A percentile compares a stretch with the other conserved stretches of the same genome.
phyloP scores from a whole-genome alignment of 129 eudicot species.

The Escallonia rubra region DNA sequence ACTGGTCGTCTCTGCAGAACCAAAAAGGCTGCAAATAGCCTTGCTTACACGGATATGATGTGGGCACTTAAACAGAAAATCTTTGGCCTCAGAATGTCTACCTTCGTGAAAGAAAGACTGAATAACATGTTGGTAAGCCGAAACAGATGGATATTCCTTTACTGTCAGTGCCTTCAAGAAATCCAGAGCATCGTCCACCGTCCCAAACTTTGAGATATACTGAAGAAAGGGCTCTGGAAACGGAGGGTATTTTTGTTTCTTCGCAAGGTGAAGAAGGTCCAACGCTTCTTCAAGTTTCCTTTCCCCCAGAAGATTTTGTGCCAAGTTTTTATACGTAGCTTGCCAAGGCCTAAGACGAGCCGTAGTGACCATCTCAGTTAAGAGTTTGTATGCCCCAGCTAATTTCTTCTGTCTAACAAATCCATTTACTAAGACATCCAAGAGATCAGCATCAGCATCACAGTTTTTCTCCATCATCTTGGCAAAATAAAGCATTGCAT shows the following conservation, averaged over 20 bases:
- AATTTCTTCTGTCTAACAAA: constrained; percentile 38
- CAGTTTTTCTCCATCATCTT: constrained; percentile 60
- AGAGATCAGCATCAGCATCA: constrained; percentile 74
- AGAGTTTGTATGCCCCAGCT: constrained; percentile 42
- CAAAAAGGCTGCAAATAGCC: constrained; percentile 53
- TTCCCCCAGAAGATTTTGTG: constrained; percentile 49
- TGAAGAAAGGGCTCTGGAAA: constrained; percentile 48
- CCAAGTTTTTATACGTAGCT: constrained; percentile 69
- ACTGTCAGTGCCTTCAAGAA: constrained; percentile 45
- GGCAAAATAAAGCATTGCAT: constrained; percentile 51
- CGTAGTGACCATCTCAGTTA: constrained; percentile 58
- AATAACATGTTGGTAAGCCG: constrained; percentile 56
- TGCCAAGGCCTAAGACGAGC: constrained; percentile 79
- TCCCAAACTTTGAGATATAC: constrained; percentile 60
- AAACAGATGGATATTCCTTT: constrained; percentile 51
- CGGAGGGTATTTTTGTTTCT: constrained; percentile 72
- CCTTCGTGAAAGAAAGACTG: constrained; percentile 63
- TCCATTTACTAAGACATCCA: constrained; percentile 65
- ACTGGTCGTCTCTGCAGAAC: constrained; percentile 34
- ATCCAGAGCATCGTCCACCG: constrained; percentile 62
- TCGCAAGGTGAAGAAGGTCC: constrained; percentile 65
- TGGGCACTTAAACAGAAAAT: constrained; percentile 69
- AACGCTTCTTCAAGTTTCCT: constrained; percentile 78
- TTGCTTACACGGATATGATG: constrained; percentile 59
- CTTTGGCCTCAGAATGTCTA: constrained; percentile 78